phyloP scores from a whole-genome alignment of 805 yeast species.

The Saccharomycopsis olivae region DNA sequence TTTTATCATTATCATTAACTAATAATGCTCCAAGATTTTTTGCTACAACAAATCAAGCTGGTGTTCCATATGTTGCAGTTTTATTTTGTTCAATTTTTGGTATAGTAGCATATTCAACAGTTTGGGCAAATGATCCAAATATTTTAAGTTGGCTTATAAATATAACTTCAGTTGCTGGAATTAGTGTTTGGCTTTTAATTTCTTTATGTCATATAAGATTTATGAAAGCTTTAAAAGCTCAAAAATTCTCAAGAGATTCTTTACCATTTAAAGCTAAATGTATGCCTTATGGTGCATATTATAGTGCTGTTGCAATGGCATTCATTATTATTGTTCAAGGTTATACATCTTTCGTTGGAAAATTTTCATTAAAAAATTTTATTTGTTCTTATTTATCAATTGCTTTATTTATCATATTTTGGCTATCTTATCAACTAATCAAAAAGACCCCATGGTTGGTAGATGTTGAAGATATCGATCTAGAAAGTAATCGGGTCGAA shows the following conservation, averaged over 20 bases:
- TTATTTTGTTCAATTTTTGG: conserved; percentile 46
- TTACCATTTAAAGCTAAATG: conserved; percentile 59
- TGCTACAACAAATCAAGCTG: conserved; percentile 35
- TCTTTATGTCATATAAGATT: conserved; percentile 48
- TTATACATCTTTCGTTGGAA: conserved; percentile 46
- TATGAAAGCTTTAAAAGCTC: conserved; percentile 48
- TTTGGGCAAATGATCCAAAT: conserved; percentile 36
- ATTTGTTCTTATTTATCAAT: conserved; percentile 67
- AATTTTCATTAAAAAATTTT: conserved; percentile 42
- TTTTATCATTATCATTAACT: conserved; percentile 54
- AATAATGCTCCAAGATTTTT: conserved; percentile 48
- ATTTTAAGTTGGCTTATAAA: conserved; percentile 61
- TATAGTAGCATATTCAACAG: conserved; percentile 44
- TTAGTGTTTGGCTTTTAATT: conserved; percentile 58
- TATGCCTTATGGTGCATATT: conserved; percentile 57
- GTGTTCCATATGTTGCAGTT: conserved; percentile 54
- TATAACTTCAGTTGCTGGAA: conserved; percentile 57
- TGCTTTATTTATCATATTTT: conserved; percentile 44
- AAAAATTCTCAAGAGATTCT: conserved; percentile 50
- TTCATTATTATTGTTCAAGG: conserved; percentile 62
- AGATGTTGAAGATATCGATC: conserved; percentile 52
- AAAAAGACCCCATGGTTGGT: conserved; percentile 38
- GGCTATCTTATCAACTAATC: conserved; percentile 43
- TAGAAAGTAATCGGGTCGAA: conserved; percentile 20
- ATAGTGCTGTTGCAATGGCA: conserved; percentile 42